phyloP scores from a whole-genome alignment of 1,284 basidiomycete genomes.

The Fomitopsis palustris region DNA sequence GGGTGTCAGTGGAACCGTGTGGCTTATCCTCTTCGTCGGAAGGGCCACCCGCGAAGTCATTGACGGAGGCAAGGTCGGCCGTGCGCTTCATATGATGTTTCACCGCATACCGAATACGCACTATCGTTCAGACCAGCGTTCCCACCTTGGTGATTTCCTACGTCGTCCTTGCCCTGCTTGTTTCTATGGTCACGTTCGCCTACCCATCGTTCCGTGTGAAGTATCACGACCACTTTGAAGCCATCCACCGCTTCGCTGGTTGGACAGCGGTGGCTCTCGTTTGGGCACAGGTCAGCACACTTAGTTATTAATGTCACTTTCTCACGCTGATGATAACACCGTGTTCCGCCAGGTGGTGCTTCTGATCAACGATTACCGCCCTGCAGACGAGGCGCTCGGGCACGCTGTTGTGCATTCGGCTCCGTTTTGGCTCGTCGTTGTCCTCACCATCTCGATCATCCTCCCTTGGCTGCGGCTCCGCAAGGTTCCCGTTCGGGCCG shows the following conservation, averaged over 20 bases:
- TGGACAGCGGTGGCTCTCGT: conserved; percentile 53
- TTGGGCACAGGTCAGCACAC: conserved; percentile 43
- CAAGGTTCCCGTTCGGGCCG: conserved; percentile 47
- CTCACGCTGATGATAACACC: neutral
- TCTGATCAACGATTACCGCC: conserved; percentile 48
- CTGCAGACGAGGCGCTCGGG: conserved; percentile 33
- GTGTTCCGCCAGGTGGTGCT: conserved; percentile 37
- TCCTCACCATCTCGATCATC: conserved; percentile 50
- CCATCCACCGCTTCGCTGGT: conserved; percentile 51
- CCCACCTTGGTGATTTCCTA: conserved; percentile 49
- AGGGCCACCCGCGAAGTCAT: conserved; percentile 48
- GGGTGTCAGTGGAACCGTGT: conserved; percentile 48
- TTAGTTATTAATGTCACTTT: neutral
- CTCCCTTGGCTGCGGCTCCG: conserved; percentile 51
- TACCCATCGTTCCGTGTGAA: conserved; percentile 42
- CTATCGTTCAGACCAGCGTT: conserved; percentile 33
- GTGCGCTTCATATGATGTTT: neutral
- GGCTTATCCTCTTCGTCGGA: conserved; percentile 48
- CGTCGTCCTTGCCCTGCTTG: conserved; percentile 42
- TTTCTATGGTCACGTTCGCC: conserved; percentile 46
- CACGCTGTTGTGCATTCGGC: conserved; percentile 38
- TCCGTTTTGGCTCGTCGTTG: conserved; percentile 52
- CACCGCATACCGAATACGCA: neutral
- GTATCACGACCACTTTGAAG: conserved; percentile 49
- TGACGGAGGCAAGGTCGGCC: conserved; percentile 34